Conservation (phyloP, 2,329 filamentous ascomycete species). For the Pyrenophora tritici-repentis region DNA sequence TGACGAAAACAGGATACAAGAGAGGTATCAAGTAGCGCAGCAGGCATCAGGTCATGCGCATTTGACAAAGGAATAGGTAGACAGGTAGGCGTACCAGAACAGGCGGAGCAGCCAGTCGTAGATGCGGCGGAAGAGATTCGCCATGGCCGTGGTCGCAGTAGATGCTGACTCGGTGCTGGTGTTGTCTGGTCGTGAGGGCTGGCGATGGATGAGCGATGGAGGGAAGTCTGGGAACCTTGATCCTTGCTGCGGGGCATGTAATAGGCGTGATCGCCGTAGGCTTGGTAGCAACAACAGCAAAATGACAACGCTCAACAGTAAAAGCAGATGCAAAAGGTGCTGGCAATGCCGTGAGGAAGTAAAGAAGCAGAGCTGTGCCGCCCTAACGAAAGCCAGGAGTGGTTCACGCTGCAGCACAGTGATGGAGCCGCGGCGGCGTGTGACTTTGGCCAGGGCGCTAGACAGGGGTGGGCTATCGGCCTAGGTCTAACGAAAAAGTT, state of each 20-base stretch:
- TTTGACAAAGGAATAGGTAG: constrained; percentile 11
- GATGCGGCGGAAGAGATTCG: constrained; percentile 87
- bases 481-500: constrained; percentile 19
- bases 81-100: constrained; percentile 75
- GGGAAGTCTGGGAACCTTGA: constrained; percentile 39
- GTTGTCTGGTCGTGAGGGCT: constrained; percentile 28
- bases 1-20: constrained; percentile 20
- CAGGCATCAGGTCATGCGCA: constrained; percentile 29
- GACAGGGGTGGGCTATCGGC: constrained; percentile 20
- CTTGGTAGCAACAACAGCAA: constrained; percentile 30
- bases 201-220: constrained; percentile 37
- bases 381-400: constrained; percentile 33
- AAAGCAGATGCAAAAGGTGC: constrained; percentile 30
- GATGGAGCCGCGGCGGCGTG: constrained; percentile 27
- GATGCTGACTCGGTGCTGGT: constrained; percentile 44
- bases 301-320: constrained; percentile 24
- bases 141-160: constrained; percentile 62
- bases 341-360: constrained; percentile 15
- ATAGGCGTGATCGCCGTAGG: constrained; percentile 37
- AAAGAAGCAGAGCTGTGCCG: constrained; percentile 36
- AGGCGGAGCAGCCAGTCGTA: constrained; percentile 98
- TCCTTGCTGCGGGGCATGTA: constrained; percentile 46
- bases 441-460: constrained; percentile 21
- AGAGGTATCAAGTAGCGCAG: constrained; percentile 36
- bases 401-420: constrained; percentile 23